A percentile compares a stretch with the other conserved stretches of the same genome.
These are phyloP conservation scores for Wilhelminamyces savonicus DNA, from an alignment of 805 yeast species.

Conservation along the genomic window DNA sequence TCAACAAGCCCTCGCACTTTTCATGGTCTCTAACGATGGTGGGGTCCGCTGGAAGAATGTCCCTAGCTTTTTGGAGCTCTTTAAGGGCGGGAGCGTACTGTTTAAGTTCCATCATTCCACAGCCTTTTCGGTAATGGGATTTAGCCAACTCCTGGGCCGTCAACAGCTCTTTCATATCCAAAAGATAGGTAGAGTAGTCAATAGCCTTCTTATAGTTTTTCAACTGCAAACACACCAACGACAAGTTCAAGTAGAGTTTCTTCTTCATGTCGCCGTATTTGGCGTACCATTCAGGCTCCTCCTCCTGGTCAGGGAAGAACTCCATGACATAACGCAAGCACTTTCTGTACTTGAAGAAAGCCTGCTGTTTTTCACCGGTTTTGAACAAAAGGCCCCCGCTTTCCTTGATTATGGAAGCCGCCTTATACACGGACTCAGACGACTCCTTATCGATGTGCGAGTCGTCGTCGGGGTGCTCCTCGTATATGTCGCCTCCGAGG, in stretches of 20 bases:
- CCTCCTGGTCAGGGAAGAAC: conserved; percentile 62
- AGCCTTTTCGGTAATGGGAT: conserved; percentile 52
- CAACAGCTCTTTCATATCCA: conserved; percentile 44
- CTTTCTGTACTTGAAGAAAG: conserved; percentile 59
- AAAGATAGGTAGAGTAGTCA: conserved; percentile 48
- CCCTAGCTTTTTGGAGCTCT: conserved; percentile 40
- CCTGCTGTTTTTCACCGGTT: conserved; percentile 41
- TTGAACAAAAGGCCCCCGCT: conserved; percentile 62
- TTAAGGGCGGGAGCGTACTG: conserved; percentile 45
- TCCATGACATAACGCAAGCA: conserved; percentile 67
- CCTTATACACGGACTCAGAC: conserved; percentile 44
- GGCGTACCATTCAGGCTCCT: conserved; percentile 44
- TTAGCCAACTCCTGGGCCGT: conserved; percentile 45
- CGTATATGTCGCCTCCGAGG: conserved; percentile 66
- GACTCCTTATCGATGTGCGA: conserved; percentile 50
- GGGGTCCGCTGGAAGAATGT: conserved; percentile 43
- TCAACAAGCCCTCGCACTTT: conserved; percentile 33
- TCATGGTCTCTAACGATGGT: conserved; percentile 40
- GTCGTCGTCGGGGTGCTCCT: conserved; percentile 77
- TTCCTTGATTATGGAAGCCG: conserved; percentile 52
- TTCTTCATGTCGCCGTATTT: conserved; percentile 48
- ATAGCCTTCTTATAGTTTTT: conserved; percentile 43
- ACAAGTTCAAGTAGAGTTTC: conserved; percentile 53
- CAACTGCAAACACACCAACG: conserved; percentile 47
- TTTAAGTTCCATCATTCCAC: conserved; percentile 34